Conservation (phyloP, 139 green algal species). For the Penium margaritaceum region DNA sequence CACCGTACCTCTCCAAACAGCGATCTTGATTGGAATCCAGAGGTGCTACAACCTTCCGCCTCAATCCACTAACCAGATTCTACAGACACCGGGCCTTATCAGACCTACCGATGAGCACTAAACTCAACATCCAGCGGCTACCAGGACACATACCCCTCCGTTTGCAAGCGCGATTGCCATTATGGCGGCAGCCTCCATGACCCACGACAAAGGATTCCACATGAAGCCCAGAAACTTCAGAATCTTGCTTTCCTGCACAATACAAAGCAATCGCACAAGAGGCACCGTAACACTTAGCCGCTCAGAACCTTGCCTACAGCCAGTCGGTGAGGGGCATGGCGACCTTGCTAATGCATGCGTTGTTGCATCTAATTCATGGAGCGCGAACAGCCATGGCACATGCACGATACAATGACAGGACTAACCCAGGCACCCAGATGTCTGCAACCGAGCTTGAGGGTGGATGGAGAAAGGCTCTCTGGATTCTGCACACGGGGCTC, state of each 20-base stretch:
- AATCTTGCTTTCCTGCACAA: constrained; percentile 52
- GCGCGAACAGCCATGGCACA: neutral
- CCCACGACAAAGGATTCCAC: constrained; percentile 52
- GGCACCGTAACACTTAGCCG: neutral
- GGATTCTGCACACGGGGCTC: neutral
- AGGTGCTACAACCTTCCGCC: neutral
- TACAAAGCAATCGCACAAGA: neutral
- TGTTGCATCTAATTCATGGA: too few relatives aligned
- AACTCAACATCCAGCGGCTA: neutral
- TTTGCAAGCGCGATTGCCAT: constrained; percentile 62
- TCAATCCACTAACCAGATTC: neutral
- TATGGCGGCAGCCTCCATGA: constrained; percentile 75
- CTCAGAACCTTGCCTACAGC: neutral
- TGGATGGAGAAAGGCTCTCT: neutral
- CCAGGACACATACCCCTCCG: constrained; percentile 12
- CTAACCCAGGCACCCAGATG: neutral
- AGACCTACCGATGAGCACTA: neutral
- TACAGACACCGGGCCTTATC: neutral
- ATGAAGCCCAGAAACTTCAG: constrained; percentile 63
- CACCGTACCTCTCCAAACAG: neutral
- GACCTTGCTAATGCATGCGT: neutral
- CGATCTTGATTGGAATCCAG: neutral
- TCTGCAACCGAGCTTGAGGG: neutral
- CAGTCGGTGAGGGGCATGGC: neutral
- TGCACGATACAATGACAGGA: neutral